Evolutionary conservation across 192 early-diverging fungal genomes (phyloP), one percentile per base, ranked within the genome.

Genomic region (Podila epigama): DNA sequence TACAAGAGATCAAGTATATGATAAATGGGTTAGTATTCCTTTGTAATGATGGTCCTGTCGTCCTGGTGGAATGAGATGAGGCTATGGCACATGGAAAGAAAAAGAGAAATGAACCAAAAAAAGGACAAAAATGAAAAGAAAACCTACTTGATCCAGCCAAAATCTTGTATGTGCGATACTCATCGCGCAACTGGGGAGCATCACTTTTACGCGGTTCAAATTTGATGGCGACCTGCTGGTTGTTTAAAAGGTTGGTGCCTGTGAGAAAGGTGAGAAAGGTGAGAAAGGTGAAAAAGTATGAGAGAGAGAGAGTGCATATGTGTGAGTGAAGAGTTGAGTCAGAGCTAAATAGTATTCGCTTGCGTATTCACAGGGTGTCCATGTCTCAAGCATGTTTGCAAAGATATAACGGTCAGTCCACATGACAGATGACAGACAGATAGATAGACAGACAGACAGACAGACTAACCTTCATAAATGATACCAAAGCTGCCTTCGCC

Each of bases 401-500:
- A n/a, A n/a, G n/a, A n/a, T n/a, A n/a, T n/a, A n/a, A n/a, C n/a
- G n/a, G n/a, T n/a, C n/a, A n/a, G n/a, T n/a, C n/a, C n/a, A n/a
- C n/a, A n/a, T n/a, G n/a, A n/a, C n/a, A n/a, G n/a, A n/a, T n/a
- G n/a, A n/a, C n/a, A n/a, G n/a, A n/a, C n/a, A n/a, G n/a, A n/a
- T n/a, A n/a, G n/a, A n/a, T n/a, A n/a, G n/a, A n/a, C n/a, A n/a
- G n/a, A n/a, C n/a, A n/a, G n/a, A n/a, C n/a, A n/a, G n/a, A n/a
- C 25, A 3, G 66, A 60, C 66, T 75, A 81, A 95, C 97, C 97
- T 90, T 99, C 95, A 81, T 97, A 97, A 69, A 99, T 97, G 83
- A 97, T 91, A 42, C 97, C 97, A 90, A 99, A 99, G 71, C 92
- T 93, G 41, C 97, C 97, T 80, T 97, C 96, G 37, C 96, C 97